Conservation (phyloP, 2,329 filamentous ascomycete genomes). For the Epichloe festucae region DNA sequence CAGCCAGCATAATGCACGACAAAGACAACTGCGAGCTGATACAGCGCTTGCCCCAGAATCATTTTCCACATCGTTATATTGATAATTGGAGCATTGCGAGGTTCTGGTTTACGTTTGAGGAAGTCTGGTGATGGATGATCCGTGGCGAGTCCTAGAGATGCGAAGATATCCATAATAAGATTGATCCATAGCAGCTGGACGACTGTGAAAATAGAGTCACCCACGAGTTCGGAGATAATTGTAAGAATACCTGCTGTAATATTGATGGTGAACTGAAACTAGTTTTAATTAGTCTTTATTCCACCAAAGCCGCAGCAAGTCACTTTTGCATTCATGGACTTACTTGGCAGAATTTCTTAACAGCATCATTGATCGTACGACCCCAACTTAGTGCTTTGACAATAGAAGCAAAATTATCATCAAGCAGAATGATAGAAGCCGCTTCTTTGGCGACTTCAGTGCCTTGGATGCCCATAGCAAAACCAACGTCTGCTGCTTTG, state of each 20-base stretch:
- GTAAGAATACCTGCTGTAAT: slow-evolving; percentile 53
- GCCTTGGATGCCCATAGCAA: slow-evolving; percentile 55
- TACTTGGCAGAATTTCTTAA: slow-evolving; percentile 50
- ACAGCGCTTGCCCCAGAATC: slow-evolving; percentile 71
- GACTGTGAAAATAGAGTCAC: slow-evolving; percentile 41
- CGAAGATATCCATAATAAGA: slow-evolving; percentile 57
- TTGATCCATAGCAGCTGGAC: slow-evolving; percentile 58
- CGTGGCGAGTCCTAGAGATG: slow-evolving; percentile 50
- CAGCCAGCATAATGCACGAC: slow-evolving; percentile 48
- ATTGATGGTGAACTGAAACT: slow-evolving; percentile 55
- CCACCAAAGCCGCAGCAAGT: background rate
- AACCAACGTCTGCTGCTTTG: slow-evolving; percentile 53
- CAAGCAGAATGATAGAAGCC: slow-evolving; percentile 50
- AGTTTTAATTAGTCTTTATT: background rate
- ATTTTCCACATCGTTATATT: slow-evolving; percentile 78
- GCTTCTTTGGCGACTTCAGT: slow-evolving; percentile 56
- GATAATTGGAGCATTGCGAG: slow-evolving; percentile 61
- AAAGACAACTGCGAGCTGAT: slow-evolving; percentile 52
- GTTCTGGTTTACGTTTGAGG: slow-evolving; percentile 54
- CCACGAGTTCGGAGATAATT: slow-evolving; percentile 48
- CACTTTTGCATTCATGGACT: background rate
- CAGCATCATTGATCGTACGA: slow-evolving; percentile 48
- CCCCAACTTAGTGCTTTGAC: slow-evolving; percentile 51
- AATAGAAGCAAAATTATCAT: slow-evolving; percentile 54
- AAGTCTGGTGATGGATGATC: slow-evolving; percentile 44